Conservation (phyloP, 192 early-diverging fungal species). For the Jimgerdemannia lactiflua region DNA sequence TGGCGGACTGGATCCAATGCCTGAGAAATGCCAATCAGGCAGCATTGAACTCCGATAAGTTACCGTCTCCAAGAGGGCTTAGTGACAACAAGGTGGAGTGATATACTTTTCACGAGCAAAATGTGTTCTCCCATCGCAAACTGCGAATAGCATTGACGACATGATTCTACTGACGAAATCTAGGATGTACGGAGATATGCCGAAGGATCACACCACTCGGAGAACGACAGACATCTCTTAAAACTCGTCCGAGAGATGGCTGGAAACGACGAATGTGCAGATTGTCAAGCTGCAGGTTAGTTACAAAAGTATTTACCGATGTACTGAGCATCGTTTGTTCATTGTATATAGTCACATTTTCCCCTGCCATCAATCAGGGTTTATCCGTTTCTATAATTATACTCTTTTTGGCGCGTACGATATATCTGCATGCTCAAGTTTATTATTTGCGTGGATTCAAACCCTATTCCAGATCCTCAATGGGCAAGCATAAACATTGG, state of each 20-base stretch:
- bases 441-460: background rate
- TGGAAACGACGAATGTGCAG: conserved; percentile 55
- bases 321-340: background rate
- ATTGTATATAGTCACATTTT: background rate
- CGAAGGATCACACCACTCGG: conserved; percentile 7
- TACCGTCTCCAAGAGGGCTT: conserved; percentile 23
- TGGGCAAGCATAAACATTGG: conserved; percentile 89
- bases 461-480: conserved; percentile 51
- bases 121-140: no score
- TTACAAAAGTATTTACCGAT: background rate
- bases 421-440: no score
- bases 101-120: no score
- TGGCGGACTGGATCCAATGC: conserved; percentile 76
- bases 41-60: conserved; percentile 49
- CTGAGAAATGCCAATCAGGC: conserved; percentile 55
- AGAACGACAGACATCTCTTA: conserved; percentile 35
- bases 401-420: no score
- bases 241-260: conserved; percentile 39
- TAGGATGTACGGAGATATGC: no score
- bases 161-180: no score
- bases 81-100: conserved; percentile 4
- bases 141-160: no score
- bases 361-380: no score
- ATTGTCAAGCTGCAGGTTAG: conserved; percentile 50
- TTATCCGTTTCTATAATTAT: no score